These are phyloP conservation scores for Malassezia dermatis DNA, from an alignment of 1,284 basidiomycete genomes.

Conservation along the genomic window DNA sequence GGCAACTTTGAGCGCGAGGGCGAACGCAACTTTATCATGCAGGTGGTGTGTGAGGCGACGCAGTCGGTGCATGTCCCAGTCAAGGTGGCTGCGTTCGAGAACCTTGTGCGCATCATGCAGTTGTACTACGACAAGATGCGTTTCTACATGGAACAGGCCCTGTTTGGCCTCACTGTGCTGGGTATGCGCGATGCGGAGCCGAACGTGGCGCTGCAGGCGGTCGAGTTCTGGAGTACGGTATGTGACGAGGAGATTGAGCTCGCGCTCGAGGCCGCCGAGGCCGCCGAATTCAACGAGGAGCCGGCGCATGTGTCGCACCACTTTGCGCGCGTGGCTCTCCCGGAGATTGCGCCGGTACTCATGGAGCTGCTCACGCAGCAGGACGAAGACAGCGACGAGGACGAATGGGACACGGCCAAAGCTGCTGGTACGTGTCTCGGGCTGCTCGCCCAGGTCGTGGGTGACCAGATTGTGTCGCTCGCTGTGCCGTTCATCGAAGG, in stretches of 20 bases:
- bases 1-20: constrained; percentile 83
- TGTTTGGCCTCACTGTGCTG: constrained; percentile 94
- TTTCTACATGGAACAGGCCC: constrained; percentile 97
- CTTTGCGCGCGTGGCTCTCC: constrained; percentile 86
- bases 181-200: constrained; percentile 94
- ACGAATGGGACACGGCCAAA: constrained; percentile 98
- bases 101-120: constrained; percentile 90
- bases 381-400: constrained; percentile 93
- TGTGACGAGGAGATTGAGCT: constrained; percentile 95
- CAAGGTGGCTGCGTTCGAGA: constrained; percentile 60
- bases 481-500: constrained; percentile 97
- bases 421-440: constrained; percentile 87
- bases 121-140: constrained; percentile 99
- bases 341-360: constrained; percentile 87
- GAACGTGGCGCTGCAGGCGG: constrained; percentile 82
- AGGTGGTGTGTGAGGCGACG: constrained; percentile 97
- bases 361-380: constrained; percentile 79
- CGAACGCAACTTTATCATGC: constrained; percentile 99
- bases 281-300: constrained; percentile 78
- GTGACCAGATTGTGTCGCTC: constrained; percentile 77
- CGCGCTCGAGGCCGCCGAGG: constrained; percentile 85
- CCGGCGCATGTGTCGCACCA: constrained; percentile 76
- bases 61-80: constrained; percentile 69
- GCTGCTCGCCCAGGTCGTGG: constrained; percentile 78
- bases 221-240: constrained; percentile 99